Evolutionary conservation across 257 asterid species (phyloP).

Genomic region (Perilla frutescens): DNA sequence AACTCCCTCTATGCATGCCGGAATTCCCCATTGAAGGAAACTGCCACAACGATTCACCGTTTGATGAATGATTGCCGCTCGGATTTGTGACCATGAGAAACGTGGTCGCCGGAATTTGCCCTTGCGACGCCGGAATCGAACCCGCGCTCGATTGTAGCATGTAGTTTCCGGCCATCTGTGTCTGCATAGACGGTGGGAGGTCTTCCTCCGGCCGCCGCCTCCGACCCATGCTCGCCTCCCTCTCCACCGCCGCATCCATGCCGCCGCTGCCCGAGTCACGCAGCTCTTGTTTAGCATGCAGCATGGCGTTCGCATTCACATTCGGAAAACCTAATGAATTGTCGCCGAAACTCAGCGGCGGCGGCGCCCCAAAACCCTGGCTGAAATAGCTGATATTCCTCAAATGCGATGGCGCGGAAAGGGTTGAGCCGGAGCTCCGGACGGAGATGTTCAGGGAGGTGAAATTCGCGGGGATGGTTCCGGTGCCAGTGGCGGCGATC

Average conservation of each 20-base stretch:
- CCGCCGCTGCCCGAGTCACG: constrained; percentile 26
- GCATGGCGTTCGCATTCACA: constrained; percentile 24
- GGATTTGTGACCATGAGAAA: constrained; percentile 42
- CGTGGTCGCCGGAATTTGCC: constrained; percentile 42
- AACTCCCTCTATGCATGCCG: constrained; percentile 41
- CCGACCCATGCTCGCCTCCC: constrained; percentile 27
- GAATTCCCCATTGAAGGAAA: constrained; percentile 41
- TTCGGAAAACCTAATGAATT: constrained; percentile 37
- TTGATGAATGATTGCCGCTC: constrained; percentile 15
- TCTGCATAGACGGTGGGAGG: constrained; percentile 13
- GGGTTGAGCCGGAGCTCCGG: constrained; percentile 65
- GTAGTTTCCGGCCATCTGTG: constrained; percentile 38
- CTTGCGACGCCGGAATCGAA: constrained; percentile 47
- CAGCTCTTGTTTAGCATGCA: constrained; percentile 59
- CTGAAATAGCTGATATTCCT: constrained; percentile 35
- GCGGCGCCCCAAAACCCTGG: constrained; percentile 38
- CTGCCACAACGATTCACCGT: constrained; percentile 61
- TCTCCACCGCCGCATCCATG: constrained; percentile 15
- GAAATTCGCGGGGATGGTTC: constrained; percentile 87
- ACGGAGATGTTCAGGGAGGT: constrained; percentile 66
- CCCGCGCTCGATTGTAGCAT: constrained; percentile 49
- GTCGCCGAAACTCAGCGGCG: constrained; percentile 18
- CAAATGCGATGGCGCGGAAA: constrained; percentile 59
- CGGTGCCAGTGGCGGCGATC: constrained; percentile 89
- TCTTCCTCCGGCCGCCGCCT: constrained; percentile 50